These are phyloP conservation scores for Globisporangium okanoganense DNA, from an alignment of 352 stramenopile genomes.

Conservation along the genomic window DNA sequence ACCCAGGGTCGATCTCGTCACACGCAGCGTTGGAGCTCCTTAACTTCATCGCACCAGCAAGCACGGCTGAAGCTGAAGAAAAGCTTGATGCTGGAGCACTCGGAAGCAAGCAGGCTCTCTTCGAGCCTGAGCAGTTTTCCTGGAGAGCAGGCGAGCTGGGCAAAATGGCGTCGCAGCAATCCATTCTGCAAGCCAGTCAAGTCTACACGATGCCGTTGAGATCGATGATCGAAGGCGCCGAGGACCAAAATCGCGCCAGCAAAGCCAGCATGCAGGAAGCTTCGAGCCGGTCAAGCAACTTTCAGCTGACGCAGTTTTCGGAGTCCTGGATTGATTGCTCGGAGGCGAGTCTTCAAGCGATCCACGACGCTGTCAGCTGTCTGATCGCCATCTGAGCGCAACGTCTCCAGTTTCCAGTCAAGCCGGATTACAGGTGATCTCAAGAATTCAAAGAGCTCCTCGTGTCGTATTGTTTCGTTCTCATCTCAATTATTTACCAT, in stretches of 20 bases:
- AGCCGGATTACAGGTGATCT: neutral
- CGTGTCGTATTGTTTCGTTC: too few relatives aligned
- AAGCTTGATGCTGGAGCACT: neutral
- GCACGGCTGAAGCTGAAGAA: neutral
- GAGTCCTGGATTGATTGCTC: conserved; percentile 15
- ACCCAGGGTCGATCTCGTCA: neutral
- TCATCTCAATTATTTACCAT: neutral
- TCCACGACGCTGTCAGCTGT: conserved; percentile 2
- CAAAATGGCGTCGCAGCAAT: neutral
- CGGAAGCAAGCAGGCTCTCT: neutral
- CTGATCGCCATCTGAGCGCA: neutral
- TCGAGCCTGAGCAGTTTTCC: conserved; percentile 2
- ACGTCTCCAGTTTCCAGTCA: neutral
- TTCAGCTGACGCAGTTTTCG: neutral
- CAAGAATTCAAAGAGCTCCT: neutral
- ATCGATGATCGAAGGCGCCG: neutral
- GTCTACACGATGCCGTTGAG: conserved; percentile 3
- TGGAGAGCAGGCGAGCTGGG: neutral
- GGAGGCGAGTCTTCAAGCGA: neutral
- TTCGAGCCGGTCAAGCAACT: neutral
- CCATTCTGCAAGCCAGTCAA: conserved; percentile 6
- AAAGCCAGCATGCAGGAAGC: neutral
- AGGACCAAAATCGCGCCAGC: neutral
- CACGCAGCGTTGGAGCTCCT: conserved; percentile 1
- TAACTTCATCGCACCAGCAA: neutral